Base-by-base conservation (phyloP, 805 yeast genomes). In the Cyberlindnera sargentensis region DNA sequence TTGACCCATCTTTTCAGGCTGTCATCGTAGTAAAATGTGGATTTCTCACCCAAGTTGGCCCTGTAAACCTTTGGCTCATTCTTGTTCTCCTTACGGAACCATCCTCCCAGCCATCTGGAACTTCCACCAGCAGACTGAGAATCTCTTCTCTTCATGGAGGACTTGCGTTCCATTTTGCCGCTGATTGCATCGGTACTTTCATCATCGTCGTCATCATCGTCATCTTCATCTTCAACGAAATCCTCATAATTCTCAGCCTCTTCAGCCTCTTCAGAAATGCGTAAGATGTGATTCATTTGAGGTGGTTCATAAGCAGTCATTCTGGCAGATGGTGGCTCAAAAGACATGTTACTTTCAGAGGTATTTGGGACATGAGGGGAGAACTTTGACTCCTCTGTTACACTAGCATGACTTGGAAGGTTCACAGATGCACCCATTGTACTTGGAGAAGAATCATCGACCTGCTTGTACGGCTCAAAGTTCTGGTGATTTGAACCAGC, bases 1-100 rank as follows among this genome's bases (percentile, higher is more conserved):
- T 87, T 82, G 41, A 93, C 78, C 96, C 97, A 93, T 56, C 96
- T 75, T 60, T 83, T 81, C 57, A 84, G 73, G 46, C 84, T 78
- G 54, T 86, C 91, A 65, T 90, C 96, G 61, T 79, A 93, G 56
- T 77, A 75, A 58, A 93, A 83, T 15, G 76, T 68, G 57, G 72
- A 83, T 46, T 79, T 74, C 45, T 84, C 86, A 9, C 98, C 99
- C 42, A 93, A 66, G 52, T 93, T 88, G 32, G 96, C 98, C 49
- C 78, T 76, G 48, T 81, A 73, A 0, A 89, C 84, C 57, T 85
- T 86, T 34, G 86, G 87, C 41, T 78, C 85, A 38, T 76, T 81
- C 72, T 71, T 73, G 8, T 70, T 72, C 3, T 68, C 63, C 55
- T 68, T 61, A 44, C 75, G 69, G 46, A 84, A 64, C 86, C 95